phyloP scores from a whole-genome alignment of 1,284 basidiomycete species.

The Ustilago trichophora region DNA sequence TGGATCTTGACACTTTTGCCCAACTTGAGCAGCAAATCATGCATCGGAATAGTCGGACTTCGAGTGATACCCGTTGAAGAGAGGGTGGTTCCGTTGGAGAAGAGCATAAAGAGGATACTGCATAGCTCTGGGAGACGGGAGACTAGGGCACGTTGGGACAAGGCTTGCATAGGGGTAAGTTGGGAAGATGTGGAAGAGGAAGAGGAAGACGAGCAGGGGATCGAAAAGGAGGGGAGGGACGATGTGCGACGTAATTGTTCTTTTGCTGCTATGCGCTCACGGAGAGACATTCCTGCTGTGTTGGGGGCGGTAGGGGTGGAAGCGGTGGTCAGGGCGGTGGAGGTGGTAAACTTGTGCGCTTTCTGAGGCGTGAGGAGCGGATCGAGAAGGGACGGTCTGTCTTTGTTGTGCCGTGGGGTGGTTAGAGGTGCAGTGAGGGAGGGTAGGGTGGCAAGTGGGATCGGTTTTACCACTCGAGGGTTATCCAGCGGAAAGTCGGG shows the following conservation, averaged over 20 bases:
- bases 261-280: conserved; percentile 52
- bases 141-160: conserved; percentile 41
- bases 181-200: too few species aligned
- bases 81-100: conserved; percentile 40
- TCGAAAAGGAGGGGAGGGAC: conserved; percentile 16
- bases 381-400: conserved; percentile 1
- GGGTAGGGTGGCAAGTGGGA: conserved; percentile 32
- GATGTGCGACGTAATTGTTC: conserved; percentile 39
- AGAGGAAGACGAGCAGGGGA: neutral
- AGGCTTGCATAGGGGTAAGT: conserved; percentile 28
- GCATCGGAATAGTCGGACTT: conserved; percentile 37
- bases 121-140: conserved; percentile 48
- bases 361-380: too few species aligned
- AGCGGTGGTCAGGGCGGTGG: neutral
- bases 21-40: conserved; percentile 38
- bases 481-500: conserved; percentile 35
- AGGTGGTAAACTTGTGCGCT: too few species aligned
- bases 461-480: conserved; percentile 15
- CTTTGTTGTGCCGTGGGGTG: conserved; percentile 30
- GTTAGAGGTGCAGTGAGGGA: conserved; percentile 14
- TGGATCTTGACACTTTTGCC: conserved; percentile 42
- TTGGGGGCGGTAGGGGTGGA: neutral
- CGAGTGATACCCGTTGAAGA: conserved; percentile 20
- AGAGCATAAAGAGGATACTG: conserved; percentile 53
- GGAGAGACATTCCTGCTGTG: conserved; percentile 22